Base-by-base conservation (phyloP, 2,329 filamentous ascomycete species). In the Botryotinia narcissicola region DNA sequence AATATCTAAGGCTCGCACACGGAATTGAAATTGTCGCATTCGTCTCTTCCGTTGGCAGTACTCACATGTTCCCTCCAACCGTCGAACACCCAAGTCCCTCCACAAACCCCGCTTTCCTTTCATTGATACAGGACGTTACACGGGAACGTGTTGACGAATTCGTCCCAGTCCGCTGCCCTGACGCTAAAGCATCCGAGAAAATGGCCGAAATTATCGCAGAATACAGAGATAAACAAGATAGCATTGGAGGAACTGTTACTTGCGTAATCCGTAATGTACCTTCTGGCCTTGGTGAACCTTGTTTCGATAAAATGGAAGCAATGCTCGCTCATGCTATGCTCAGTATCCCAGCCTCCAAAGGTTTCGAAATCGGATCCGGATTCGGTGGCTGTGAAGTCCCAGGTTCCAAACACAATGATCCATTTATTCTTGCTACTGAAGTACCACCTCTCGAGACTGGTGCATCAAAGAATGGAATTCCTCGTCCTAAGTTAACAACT, bases 261-360 rank as follows among this genome's bases (percentile, higher is more conserved):
- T 98, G 95, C 79, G 93, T 98, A 57, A 94, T 98, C 80, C 89
- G 93, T 76, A 95, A 97, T 80, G 89, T 90, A 12, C 96, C 95
- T 42, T 88, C 89, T 59, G 95, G 95, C 0, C 88, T 98, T 4
- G 96, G 96, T 74, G 96, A 98, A 86, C 96, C 95, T 0, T 93
- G 90, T 83, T 98, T 99, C 83, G 93, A 97, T 83, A 98, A 98
- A 86, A 87, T 98, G 62, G 95, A 99, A 85, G 96, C 96, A 12
- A 89, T 89, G 81, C 90, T 99, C 64, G 95, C 90, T 40, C 95
- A 98, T 81, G 96, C 93, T 68, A 98, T 99, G 93, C 88, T 98
- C 76, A 94, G 90, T 81, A 97, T 98, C 79, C 96, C 96, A 8
- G 94, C 96, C 5, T 95, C 93, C 54, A 99, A 98, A 85, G 95